phyloP scores from a whole-genome alignment of 2,329 filamentous ascomycete genomes.

The Fusarium napiforme region DNA sequence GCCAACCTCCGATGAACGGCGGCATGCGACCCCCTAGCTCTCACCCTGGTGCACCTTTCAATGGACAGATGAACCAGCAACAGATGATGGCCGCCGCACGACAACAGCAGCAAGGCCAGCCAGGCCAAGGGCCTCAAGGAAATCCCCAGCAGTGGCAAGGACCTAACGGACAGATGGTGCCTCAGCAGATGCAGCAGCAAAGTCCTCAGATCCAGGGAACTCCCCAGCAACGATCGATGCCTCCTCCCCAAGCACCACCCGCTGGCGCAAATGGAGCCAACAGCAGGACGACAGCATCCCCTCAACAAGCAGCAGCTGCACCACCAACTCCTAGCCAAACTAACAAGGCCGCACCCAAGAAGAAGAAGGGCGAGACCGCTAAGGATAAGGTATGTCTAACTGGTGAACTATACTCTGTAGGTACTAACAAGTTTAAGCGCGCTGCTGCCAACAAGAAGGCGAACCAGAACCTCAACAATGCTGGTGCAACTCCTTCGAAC shows the following conservation, averaged over 20 bases:
- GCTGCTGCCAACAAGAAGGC: slow-evolving; percentile 71
- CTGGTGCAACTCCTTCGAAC: slow-evolving; percentile 65
- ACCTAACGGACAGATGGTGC: slow-evolving; percentile 55
- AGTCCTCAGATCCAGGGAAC: slow-evolving; percentile 69
- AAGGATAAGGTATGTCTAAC: slow-evolving; percentile 72
- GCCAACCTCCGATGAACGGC: slow-evolving; percentile 67
- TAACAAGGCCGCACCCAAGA: slow-evolving; percentile 80
- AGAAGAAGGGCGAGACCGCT: slow-evolving; percentile 74
- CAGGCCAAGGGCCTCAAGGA: slow-evolving; percentile 46
- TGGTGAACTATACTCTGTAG: background rate
- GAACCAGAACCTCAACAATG: slow-evolving; percentile 62
- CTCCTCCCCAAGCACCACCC: slow-evolving; percentile 71
- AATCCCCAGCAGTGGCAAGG: slow-evolving; percentile 54
- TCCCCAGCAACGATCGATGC: slow-evolving; percentile 78
- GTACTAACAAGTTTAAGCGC: slow-evolving; percentile 49
- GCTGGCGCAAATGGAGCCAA: slow-evolving; percentile 60
- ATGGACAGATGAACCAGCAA: slow-evolving; percentile 65
- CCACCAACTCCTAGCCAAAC: slow-evolving; percentile 81
- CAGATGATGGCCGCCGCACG: slow-evolving; percentile 66
- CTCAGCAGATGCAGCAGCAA: slow-evolving; percentile 55
- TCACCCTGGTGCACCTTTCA: slow-evolving; percentile 69
- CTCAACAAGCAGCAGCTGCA: slow-evolving; percentile 71
- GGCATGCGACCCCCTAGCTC: slow-evolving; percentile 75
- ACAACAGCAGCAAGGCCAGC: slow-evolving; percentile 51
- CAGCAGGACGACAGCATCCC: slow-evolving; percentile 68